phyloP scores from a whole-genome alignment of 306 rosid species.

The Citrullus colocynthis region DNA sequence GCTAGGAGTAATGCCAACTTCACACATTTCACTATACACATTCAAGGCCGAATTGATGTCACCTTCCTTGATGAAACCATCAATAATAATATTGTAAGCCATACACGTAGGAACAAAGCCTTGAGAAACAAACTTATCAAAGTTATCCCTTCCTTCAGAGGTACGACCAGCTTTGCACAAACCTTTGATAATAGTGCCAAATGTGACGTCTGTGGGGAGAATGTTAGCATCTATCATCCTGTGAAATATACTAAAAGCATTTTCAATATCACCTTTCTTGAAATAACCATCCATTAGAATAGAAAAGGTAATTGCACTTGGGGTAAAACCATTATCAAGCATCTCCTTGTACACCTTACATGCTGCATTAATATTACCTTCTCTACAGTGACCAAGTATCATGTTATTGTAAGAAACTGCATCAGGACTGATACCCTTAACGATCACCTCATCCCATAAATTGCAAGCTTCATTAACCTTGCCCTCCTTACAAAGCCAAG shows the following conservation, averaged over 20 bases:
- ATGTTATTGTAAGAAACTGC: conserved; percentile 50
- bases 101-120: conserved; percentile 43
- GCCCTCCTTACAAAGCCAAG: conserved; percentile 38
- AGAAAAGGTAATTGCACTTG: conserved; percentile 38
- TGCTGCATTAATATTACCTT: conserved; percentile 41
- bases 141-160: conserved; percentile 30
- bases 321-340: conserved; percentile 42
- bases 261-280: conserved; percentile 31
- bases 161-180: conserved; percentile 62
- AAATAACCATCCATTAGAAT: conserved; percentile 48
- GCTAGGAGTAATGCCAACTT: conserved; percentile 42
- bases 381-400: conserved; percentile 51
- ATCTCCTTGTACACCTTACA: conserved; percentile 28
- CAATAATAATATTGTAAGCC: conserved; percentile 53
- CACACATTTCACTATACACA: conserved; percentile 41
- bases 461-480: conserved; percentile 40
- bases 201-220: conserved; percentile 36
- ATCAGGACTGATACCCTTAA: conserved; percentile 35
- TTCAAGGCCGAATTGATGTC: conserved; percentile 33
- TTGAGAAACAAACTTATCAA: conserved; percentile 28
- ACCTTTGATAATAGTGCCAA: conserved; percentile 40
- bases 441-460: conserved; percentile 45
- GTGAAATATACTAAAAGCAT: conserved; percentile 35
- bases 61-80: conserved; percentile 59
- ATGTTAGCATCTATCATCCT: conserved; percentile 45